phyloP scores from a whole-genome alignment of 345 rosid species.

The Camelina neglecta region DNA sequence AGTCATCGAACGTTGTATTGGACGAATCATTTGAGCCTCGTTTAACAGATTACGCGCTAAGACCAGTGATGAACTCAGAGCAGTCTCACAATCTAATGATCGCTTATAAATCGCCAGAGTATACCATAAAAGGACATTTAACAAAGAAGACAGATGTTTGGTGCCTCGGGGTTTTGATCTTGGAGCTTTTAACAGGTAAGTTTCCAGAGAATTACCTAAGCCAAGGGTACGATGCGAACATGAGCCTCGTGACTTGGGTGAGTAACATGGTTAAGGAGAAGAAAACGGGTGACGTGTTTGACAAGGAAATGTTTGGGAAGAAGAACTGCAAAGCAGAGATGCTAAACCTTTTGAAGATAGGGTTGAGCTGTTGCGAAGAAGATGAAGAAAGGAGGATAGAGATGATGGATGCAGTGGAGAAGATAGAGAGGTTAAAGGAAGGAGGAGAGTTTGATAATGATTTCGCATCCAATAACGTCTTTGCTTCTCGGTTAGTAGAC shows the following conservation, averaged over 20 bases:
- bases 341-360: constrained; percentile 68
- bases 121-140: constrained; percentile 47
- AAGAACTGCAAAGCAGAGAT: constrained; percentile 60
- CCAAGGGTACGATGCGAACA: constrained; percentile 47
- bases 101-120: constrained; percentile 77
- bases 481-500: constrained; percentile 40
- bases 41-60: constrained; percentile 62
- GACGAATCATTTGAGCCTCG: constrained; percentile 57
- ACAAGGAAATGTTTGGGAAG: constrained; percentile 60
- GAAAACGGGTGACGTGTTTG: constrained; percentile 62
- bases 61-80: constrained; percentile 70
- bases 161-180: constrained; percentile 68
- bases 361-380: constrained; percentile 75
- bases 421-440: constrained; percentile 54
- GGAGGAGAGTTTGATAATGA: constrained; percentile 43
- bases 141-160: constrained; percentile 69
- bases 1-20: constrained; percentile 77
- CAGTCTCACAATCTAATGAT: constrained; percentile 63
- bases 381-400: constrained; percentile 57
- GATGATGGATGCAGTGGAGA: constrained; percentile 54
- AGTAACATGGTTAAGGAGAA: constrained; percentile 66
- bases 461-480: constrained; percentile 25
- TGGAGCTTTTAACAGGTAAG: constrained; percentile 67
- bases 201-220: constrained; percentile 70
- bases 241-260: constrained; percentile 66